A percentile compares a stretch with the other conserved stretches of the same genome.
Conservation (phyloP, 305 asterid genomes). For the Fraxinus velutina region DNA sequence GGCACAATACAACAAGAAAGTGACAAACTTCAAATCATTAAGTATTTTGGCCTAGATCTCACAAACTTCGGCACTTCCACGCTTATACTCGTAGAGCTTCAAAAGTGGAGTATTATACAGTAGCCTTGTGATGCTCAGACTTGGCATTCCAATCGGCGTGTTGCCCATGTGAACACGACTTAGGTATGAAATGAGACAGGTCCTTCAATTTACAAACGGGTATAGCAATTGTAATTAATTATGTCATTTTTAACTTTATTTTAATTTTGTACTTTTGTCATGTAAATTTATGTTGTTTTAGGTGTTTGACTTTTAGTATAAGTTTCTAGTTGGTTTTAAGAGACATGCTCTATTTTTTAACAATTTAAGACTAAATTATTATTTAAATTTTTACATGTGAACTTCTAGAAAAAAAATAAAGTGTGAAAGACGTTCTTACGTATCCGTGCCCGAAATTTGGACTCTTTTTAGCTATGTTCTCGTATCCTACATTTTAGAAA, state of each 20-base stretch:
- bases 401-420: not conserved
- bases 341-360: not conserved
- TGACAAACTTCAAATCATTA: not conserved
- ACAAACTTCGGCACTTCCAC: not conserved
- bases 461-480: not conserved
- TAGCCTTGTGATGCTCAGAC: not conserved
- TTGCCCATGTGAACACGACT: not conserved
- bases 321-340: not conserved
- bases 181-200: not conserved
- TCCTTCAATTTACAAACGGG: not conserved
- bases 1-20: not conserved
- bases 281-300: no score
- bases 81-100: not conserved
- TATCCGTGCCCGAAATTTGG: not conserved
- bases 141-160: not conserved
- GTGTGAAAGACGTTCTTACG: not conserved
- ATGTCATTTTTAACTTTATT: not conserved
- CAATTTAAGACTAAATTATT: not conserved
- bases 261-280: no score
- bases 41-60: not conserved
- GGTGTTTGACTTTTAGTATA: not conserved
- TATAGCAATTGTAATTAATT: no score
- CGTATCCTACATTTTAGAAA: not conserved
- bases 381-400: not conserved
- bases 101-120: not conserved